Evolutionary conservation across 1,284 basidiomycete species (phyloP).

Genomic region (Cryptococcus hybrid): DNA sequence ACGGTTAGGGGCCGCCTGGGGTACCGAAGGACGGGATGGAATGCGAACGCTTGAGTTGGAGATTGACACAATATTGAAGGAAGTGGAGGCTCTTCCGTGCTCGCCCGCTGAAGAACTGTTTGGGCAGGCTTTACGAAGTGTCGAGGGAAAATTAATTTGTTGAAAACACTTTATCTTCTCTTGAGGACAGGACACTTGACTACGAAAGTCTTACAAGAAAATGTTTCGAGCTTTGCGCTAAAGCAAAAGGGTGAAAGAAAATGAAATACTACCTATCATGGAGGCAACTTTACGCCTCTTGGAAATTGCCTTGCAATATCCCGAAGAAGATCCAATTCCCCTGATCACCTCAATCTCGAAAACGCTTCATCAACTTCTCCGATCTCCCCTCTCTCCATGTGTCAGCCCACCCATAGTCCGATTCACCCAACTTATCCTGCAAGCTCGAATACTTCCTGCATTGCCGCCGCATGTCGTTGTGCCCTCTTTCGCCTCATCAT

Average conservation of each 20-base stretch:
- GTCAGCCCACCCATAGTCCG: constrained; percentile 11
- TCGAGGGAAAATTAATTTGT: too few relatives aligned
- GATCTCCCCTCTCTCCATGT: neutral
- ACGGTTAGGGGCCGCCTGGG: constrained; percentile 2
- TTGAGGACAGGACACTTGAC: neutral
- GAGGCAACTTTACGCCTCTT: constrained; percentile 13
- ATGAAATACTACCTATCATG: neutral
- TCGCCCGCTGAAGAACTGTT: neutral
- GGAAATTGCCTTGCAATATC: constrained; percentile 4
- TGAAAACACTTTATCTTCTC: neutral
- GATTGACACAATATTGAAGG: constrained; percentile 1
- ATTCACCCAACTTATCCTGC: constrained; percentile 5
- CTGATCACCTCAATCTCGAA: constrained; percentile 1
- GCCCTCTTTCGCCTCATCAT: constrained; percentile 13
- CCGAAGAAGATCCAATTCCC: constrained; percentile 1
- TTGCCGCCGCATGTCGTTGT: constrained; percentile 8
- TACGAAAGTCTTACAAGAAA: neutral
- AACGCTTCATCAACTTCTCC: neutral
- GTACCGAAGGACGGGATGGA: constrained; percentile 3
- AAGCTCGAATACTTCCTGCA: constrained; percentile 3
- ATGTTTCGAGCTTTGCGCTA: neutral
- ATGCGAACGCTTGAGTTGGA: neutral
- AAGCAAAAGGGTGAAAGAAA: neutral
- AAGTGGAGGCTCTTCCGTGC: neutral
- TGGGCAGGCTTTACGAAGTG: constrained; percentile 1